These are phyloP conservation scores for Samsoniella hepiali DNA, from an alignment of 2,329 filamentous ascomycete genomes.

Conservation along the genomic window DNA sequence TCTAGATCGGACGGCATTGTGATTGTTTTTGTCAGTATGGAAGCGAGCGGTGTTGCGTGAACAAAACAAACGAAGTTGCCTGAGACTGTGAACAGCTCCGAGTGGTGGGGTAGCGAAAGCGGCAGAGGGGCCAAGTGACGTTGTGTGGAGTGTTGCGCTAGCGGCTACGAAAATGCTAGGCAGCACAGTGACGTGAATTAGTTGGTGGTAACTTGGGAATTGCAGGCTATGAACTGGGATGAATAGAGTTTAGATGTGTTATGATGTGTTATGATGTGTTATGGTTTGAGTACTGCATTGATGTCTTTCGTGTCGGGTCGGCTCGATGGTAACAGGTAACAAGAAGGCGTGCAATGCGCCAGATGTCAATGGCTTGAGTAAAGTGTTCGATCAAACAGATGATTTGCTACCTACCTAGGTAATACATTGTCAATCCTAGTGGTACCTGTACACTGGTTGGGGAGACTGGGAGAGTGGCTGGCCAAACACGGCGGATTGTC, in stretches of 20 bases:
- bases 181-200: background rate
- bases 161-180: background rate
- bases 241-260: background rate
- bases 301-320: background rate
- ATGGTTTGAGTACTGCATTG: background rate
- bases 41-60: background rate
- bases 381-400: too few relatives aligned
- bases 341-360: too few relatives aligned
- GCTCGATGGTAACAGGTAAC: too few relatives aligned
- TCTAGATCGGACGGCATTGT: slow-evolving; percentile 56
- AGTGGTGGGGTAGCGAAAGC: background rate
- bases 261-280: background rate
- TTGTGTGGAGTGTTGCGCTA: slow-evolving; percentile 3
- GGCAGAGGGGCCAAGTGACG: slow-evolving; percentile 8
- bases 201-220: background rate
- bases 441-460: too few relatives aligned
- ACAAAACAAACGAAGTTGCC: background rate
- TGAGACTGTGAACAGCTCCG: background rate
- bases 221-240: background rate
- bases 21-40: background rate
- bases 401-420: too few relatives aligned
- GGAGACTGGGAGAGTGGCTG: background rate
- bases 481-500: background rate
- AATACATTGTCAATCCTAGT: too few relatives aligned
- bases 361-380: too few relatives aligned